Base-by-base conservation (phyloP, 2,329 filamentous ascomycete genomes). In the Hymenoscyphus fraxineus region DNA sequence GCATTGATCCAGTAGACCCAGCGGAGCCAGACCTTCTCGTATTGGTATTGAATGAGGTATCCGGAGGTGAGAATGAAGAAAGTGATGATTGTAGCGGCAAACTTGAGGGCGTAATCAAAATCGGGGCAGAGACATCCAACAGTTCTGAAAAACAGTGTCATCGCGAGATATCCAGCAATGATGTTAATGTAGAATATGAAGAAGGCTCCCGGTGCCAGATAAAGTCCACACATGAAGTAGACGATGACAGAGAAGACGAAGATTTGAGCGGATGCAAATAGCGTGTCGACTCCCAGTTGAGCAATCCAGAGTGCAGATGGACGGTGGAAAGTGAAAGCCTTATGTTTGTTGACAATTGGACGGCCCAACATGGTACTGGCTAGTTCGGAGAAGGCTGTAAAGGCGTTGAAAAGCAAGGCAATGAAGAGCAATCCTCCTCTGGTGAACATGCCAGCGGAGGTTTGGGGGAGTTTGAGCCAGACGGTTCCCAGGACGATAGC, bases 41-140 rank as follows among this genome's bases (percentile, higher is more conserved):
- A 85, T 59, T 88, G 84, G 74, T 90, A 93, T 74, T 93, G 91
- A 65, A 96, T 94, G 54, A 96, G 78, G 76, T 95, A 96, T 3
- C 92, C 92, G 0, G 88, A 89, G 0, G 91, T 95, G 22, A 92
- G 80, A 32, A 95, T 86, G 70, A 93, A 92, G n/a, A 93, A 78
- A 0, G 90, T 93, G 68, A 96, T 92, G 61, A 92, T 83, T 0
- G 92, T 82, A 5, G 91, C 88, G 6, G 91, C 91, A 63, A 91
- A 89, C 75, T 93, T 93, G 76, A 93, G 91, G 2, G 93, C 93
- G 55, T 90, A 90, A 74, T 96, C 91, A 64, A 96, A 96, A 72
- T 92, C 90, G 0, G 90, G 89, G 65, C 89, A 92, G 13, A 91
- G 65, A 65, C 88, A 92, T 6, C 88, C 91, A 1, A 93, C 81